Evolutionary conservation across 495 filamentous ascomycete species (phyloP), one percentile per base, ranked within the genome.

Genomic region (Pseudomonodictys pantanalensis): DNA sequence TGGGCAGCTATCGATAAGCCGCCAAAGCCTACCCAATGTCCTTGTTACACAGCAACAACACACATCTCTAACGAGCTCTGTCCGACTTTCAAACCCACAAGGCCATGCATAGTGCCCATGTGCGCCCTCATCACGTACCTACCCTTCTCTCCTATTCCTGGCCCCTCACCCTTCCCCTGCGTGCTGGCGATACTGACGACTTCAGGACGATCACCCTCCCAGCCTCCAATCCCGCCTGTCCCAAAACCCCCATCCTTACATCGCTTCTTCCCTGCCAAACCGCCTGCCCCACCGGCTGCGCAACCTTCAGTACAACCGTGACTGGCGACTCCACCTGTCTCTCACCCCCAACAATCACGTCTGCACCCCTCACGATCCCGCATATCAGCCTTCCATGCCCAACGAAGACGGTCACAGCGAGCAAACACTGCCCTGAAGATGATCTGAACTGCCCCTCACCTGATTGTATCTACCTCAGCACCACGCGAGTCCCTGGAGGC

Each of bases 21-120:
- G 17, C 17, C 39, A 20, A 7, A 22, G 20, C 12, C 25, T 20
- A 24, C 49, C 28, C n/a, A 24, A 39, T 56, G 53, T 25, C 41
- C 39, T 41, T 56, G 53, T 41, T 56, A 56, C 53, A 56, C 53
- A 32, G 53, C 53, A 29, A 56, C 53, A 15, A 23, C 39, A 9
- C 47, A 30, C 53, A 15, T 5, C 5, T 29, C 39, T 24, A n/a
- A 39, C 30, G 11, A 28, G 2, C 17, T 4, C 29, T 53, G 50
- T 26, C 30, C 50, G 5, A 11, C 33, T 3, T 42, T 42, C 44
- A 15, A 35, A 35, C 42, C 42, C 8, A 30, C 49, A 35, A 52
- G 35, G 23, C 49, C 49, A 52, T 52, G 49, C 26, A 39, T 52
- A 9, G 33, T 33, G 10, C 49, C 49, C 49, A 52, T 52, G 49